These are phyloP conservation scores for Nemania sp. DNA, from an alignment of 2,329 filamentous ascomycete species.

Conservation along the genomic window DNA sequence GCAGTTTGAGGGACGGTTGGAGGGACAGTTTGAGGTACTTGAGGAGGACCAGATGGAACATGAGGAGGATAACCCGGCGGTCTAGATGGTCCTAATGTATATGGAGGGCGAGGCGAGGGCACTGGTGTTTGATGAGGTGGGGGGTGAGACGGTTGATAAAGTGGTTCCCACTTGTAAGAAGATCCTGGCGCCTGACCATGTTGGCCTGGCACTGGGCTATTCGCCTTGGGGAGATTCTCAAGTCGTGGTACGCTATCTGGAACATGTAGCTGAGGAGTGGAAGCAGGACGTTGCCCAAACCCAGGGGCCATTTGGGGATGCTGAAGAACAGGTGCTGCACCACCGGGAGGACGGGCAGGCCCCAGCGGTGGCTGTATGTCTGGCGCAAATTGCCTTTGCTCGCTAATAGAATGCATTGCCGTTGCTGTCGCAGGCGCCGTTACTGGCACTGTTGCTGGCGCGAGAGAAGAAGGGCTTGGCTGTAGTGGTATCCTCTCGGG, in stretches of 20 bases:
- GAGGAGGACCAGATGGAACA: constrained; percentile 30
- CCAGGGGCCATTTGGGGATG: constrained; percentile 44
- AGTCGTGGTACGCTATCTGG: constrained; percentile 43
- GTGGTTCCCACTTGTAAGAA: constrained; percentile 49
- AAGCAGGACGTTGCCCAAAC: constrained; percentile 38
- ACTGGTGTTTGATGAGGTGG: constrained; percentile 41
- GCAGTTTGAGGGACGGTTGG: too few relatives aligned
- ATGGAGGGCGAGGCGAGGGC: constrained; percentile 39
- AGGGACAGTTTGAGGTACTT: constrained; percentile 31
- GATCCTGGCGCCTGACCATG: constrained; percentile 38
- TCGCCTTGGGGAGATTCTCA: constrained; percentile 40
- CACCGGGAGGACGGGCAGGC: constrained; percentile 26
- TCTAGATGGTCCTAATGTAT: constrained; percentile 34
- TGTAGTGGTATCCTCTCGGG: constrained; percentile 36
- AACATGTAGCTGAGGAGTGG: constrained; percentile 34
- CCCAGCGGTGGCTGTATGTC: constrained; percentile 35
- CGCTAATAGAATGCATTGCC: constrained; percentile 28
- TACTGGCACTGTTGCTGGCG: constrained; percentile 6
- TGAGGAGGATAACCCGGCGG: constrained; percentile 38
- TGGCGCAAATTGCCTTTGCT: constrained; percentile 33
- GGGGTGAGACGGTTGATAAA: constrained; percentile 39
- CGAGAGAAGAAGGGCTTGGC: constrained; percentile 33
- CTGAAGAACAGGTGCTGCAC: constrained; percentile 45
- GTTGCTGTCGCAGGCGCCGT: constrained; percentile 15
- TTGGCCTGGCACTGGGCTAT: constrained; percentile 39